These are phyloP conservation scores for Aspergillus fumigatiaffinis DNA, from an alignment of 2,329 filamentous ascomycete genomes.

Conservation along the genomic window DNA sequence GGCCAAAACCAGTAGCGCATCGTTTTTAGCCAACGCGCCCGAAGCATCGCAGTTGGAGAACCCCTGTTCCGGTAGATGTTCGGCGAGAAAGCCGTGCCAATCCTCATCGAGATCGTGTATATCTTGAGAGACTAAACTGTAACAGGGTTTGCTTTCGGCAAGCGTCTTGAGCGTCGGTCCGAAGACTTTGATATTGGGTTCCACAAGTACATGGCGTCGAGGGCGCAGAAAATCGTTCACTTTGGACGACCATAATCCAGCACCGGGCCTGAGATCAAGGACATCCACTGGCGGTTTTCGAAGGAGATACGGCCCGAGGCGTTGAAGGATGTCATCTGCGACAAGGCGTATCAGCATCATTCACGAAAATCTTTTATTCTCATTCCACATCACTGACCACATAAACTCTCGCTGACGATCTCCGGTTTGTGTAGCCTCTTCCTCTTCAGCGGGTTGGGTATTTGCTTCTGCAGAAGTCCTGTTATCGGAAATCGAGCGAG, in stretches of 20 bases:
- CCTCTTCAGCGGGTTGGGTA: slow-evolving; percentile 6
- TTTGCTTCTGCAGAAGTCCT: slow-evolving; percentile 7
- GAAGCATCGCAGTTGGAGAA: slow-evolving; percentile 35
- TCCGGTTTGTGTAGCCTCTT: slow-evolving; percentile 12
- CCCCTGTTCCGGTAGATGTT: slow-evolving; percentile 53
- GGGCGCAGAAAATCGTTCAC: slow-evolving; percentile 73
- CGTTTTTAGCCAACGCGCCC: slow-evolving; percentile 56
- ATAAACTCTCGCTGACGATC: slow-evolving; percentile 30
- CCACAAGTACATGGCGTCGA: slow-evolving; percentile 77
- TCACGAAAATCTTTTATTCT: background rate
- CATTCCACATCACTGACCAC: slow-evolving; percentile 23
- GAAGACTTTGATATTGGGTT: slow-evolving; percentile 62
- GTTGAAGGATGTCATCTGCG: slow-evolving; percentile 63
- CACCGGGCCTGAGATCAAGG: slow-evolving; percentile 79
- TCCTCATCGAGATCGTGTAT: slow-evolving; percentile 56
- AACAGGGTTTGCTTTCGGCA: slow-evolving; percentile 45
- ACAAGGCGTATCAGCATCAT: slow-evolving; percentile 2
- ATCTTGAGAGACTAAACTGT: slow-evolving; percentile 50
- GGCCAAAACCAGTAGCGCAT: slow-evolving; percentile 68
- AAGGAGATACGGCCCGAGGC: slow-evolving; percentile 64
- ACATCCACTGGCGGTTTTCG: slow-evolving; percentile 76
- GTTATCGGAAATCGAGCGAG: slow-evolving; percentile 21
- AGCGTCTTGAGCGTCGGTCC: slow-evolving; percentile 58
- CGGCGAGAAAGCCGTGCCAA: slow-evolving; percentile 38
- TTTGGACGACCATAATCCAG: slow-evolving; percentile 72